Percentiles rank a stretch among this genome's conserved stretches.
These are phyloP conservation scores for Amaranthus tricolor DNA, from an alignment of 179 eudicot genomes.

Conservation along the genomic window DNA sequence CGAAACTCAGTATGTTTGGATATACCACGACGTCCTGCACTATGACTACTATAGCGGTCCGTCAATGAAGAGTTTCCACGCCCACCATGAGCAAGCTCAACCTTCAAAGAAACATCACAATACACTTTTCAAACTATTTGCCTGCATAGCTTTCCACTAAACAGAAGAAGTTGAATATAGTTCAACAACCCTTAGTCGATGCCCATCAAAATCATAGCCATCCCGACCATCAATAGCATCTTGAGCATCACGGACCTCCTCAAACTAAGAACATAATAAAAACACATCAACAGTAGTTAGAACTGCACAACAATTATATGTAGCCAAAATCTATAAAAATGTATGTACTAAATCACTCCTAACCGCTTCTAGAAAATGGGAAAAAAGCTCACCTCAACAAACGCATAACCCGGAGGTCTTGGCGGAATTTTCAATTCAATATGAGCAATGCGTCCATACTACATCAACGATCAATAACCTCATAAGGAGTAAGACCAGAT, in stretches of 20 bases:
- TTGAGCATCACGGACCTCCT: constrained; percentile 91
- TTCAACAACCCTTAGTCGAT: constrained; percentile 71
- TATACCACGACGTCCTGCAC: constrained; percentile 64
- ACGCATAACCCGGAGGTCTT: constrained; percentile 97
- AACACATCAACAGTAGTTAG: not conserved
- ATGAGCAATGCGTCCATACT: constrained; percentile 87
- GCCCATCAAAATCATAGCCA: constrained; percentile 98
- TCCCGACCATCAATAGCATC: constrained; percentile 97
- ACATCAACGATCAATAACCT: constrained; percentile 23
- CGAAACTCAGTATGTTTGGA: constrained; percentile 91
- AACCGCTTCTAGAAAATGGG: not conserved
- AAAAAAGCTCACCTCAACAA: constrained; percentile 69
- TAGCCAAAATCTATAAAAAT: not conserved
- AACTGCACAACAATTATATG: too few relatives aligned
- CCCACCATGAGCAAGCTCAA: constrained; percentile 97
- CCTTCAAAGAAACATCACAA: constrained; percentile 36
- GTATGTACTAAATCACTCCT: not conserved
- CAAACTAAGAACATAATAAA: constrained; percentile 51
- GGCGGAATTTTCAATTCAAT: constrained; percentile 94
- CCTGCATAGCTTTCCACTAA: not conserved
- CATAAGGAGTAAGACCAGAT: not conserved
- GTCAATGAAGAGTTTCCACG: constrained; percentile 75
- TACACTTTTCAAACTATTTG: not conserved
- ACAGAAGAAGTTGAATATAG: not conserved
- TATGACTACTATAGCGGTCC: constrained; percentile 58